Percentiles rank a stretch among this genome's conserved stretches.
Conservation (phyloP, 1,284 basidiomycete species). For the Moniliophthora roreri region DNA sequence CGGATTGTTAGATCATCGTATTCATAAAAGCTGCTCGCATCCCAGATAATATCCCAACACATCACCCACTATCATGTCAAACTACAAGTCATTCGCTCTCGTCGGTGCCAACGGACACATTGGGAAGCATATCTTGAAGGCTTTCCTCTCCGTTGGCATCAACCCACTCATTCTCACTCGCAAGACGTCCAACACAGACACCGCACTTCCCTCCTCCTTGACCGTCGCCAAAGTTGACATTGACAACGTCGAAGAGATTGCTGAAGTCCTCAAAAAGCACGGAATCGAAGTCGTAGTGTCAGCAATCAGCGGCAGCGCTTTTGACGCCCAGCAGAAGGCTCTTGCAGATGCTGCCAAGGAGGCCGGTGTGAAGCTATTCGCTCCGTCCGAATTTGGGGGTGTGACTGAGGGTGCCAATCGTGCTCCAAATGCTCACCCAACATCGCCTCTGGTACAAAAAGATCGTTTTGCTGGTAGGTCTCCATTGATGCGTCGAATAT, state of each 20-base stretch:
- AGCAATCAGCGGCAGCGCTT: not conserved
- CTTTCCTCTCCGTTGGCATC: not conserved
- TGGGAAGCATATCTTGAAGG: not conserved
- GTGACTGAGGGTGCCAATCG: conserved; percentile 5
- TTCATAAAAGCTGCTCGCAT: too few relatives aligned
- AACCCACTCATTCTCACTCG: conserved; percentile 5
- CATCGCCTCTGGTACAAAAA: conserved; percentile 11
- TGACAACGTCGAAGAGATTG: not conserved
- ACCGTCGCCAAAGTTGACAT: not conserved
- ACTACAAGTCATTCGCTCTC: not conserved
- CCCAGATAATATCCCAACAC: too few relatives aligned
- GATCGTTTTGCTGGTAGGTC: conserved; percentile 13
- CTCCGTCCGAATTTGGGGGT: not conserved
- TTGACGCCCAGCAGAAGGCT: not conserved
- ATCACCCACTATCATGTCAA: not conserved
- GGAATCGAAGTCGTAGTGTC: conserved; percentile 1
- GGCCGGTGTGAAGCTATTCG: conserved; percentile 6
- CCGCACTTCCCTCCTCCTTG: not conserved
- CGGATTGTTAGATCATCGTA: too few relatives aligned
- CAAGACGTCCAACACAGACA: not conserved
- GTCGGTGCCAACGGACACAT: not conserved
- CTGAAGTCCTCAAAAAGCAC: conserved; percentile 1
- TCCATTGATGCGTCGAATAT: not conserved
- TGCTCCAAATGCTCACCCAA: conserved; percentile 9
- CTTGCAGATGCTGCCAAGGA: conserved; percentile 1